Percentiles rank a stretch among this genome's conserved stretches.
phyloP scores from a whole-genome alignment of 805 yeast genomes.

The Schizosaccharomyces pombe region DNA sequence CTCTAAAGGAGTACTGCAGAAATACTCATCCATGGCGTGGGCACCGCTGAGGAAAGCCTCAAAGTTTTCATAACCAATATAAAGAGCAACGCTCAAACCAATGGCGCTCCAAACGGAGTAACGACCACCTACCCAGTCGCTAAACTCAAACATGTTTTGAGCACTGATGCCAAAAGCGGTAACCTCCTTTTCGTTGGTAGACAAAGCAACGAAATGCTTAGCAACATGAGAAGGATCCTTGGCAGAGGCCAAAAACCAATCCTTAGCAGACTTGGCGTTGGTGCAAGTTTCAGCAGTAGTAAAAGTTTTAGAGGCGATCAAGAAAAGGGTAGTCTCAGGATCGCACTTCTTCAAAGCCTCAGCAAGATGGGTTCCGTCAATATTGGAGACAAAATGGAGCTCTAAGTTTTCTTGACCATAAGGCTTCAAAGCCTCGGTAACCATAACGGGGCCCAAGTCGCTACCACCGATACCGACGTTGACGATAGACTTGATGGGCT shows the following conservation, averaged over 20 bases:
- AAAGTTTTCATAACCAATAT: constrained; percentile 88
- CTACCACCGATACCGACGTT: constrained; percentile 98
- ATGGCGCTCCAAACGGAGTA: constrained; percentile 99
- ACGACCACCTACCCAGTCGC: constrained; percentile 98
- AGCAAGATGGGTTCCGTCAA: constrained; percentile 93
- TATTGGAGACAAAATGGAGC: constrained; percentile 90
- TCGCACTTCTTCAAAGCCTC: constrained; percentile 58
- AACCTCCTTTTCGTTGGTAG: constrained; percentile 81
- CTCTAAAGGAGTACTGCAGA: constrained; percentile 59
- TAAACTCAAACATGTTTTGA: constrained; percentile 94
- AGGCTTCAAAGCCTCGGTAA: constrained; percentile 88
- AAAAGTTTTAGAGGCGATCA: constrained; percentile 46
- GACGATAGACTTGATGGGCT: constrained; percentile 75
- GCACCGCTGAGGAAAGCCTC: constrained; percentile 88
- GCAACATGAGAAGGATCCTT: constrained; percentile 54
- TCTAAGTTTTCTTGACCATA: constrained; percentile 40
- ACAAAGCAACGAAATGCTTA: constrained; percentile 90
- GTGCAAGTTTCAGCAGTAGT: constrained; percentile 97
- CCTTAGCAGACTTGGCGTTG: constrained; percentile 85
- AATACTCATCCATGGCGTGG: constrained; percentile 88
- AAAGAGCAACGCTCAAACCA: constrained; percentile 84
- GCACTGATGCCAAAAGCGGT: constrained; percentile 91
- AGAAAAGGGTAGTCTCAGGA: constrained; percentile 77
- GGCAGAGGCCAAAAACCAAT: constrained; percentile 67
- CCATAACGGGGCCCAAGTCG: constrained; percentile 98